These are phyloP conservation scores for Pilatotrama ljubarskyi DNA, from an alignment of 768 basidiomycete species.

Conservation along the genomic window DNA sequence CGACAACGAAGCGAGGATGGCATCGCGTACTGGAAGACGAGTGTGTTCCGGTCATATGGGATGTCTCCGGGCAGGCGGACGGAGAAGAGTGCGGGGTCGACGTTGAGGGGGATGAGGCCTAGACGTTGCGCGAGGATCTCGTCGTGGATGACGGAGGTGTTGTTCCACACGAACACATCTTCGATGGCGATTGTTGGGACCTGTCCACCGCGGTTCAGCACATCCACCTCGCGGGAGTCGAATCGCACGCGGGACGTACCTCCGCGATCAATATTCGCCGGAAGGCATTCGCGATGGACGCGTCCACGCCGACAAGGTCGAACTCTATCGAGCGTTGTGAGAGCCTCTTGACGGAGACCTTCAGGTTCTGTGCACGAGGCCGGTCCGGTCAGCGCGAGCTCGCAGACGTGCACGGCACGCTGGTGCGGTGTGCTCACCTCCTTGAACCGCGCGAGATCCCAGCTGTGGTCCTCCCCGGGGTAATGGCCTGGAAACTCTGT, in stretches of 20 bases:
- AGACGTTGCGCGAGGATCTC: conserved; percentile 93
- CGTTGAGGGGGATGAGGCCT: conserved; percentile 85
- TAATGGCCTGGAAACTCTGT: conserved; percentile 91
- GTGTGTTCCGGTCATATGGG: conserved; percentile 86
- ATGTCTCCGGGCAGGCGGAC: conserved; percentile 41
- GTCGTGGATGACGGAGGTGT: conserved; percentile 91
- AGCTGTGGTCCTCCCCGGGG: conserved; percentile 81
- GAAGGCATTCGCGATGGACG: conserved; percentile 93
- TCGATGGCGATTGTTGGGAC: conserved; percentile 92
- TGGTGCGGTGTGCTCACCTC: conserved; percentile 50
- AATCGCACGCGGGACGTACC: conserved; percentile 44
- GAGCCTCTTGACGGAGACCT: conserved; percentile 72
- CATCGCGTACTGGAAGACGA: conserved; percentile 65
- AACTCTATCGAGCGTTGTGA: conserved; percentile 89
- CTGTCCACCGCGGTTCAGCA: conserved; percentile 40
- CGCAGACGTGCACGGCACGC: neutral
- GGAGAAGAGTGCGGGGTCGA: conserved; percentile 78
- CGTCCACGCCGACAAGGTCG: conserved; percentile 93
- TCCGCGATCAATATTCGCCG: conserved; percentile 92
- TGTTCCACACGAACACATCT: conserved; percentile 89
- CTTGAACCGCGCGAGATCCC: conserved; percentile 76
- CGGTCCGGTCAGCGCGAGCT: neutral
- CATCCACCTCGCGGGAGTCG: neutral
- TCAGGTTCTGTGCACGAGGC: conserved; percentile 54
- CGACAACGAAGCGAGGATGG: neutral